Evolutionary conservation across 805 yeast species (phyloP).

Genomic region (Pichia deserticola): DNA sequence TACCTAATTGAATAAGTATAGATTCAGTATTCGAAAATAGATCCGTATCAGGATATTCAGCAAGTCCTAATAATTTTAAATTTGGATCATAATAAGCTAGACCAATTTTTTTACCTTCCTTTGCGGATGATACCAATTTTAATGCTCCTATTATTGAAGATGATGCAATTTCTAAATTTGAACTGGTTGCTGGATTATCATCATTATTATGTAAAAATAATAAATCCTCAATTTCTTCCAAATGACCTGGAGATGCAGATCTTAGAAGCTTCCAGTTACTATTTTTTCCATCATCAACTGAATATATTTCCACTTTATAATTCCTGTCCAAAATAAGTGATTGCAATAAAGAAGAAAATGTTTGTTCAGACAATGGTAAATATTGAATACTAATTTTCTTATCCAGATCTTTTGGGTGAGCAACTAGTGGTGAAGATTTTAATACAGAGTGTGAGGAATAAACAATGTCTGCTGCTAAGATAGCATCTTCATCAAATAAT

Average conservation of each 20-base stretch:
- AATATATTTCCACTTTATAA: constrained; percentile 70
- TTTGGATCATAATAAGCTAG: constrained; percentile 74
- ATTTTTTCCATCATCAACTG: constrained; percentile 24
- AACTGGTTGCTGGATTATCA: constrained; percentile 29
- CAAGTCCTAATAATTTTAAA: constrained; percentile 55
- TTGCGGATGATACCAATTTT: constrained; percentile 32
- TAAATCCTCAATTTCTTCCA: constrained; percentile 69
- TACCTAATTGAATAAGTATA: constrained; percentile 78
- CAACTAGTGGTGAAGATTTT: constrained; percentile 32
- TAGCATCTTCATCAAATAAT: constrained; percentile 68
- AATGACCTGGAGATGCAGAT: constrained; percentile 85
- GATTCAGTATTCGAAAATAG: constrained; percentile 82
- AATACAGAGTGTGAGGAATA: constrained; percentile 80
- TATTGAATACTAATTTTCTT: constrained; percentile 38
- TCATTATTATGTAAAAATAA: constrained; percentile 23
- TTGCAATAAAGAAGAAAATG: constrained; percentile 56
- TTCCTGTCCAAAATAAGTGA: constrained; percentile 64
- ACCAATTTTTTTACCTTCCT: constrained; percentile 55
- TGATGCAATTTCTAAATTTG: constrained; percentile 7
- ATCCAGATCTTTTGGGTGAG: constrained; percentile 34
- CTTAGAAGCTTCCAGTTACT: constrained; percentile 50
- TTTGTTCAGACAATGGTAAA: constrained; percentile 72
- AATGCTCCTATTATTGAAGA: constrained; percentile 46
- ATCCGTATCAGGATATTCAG: constrained; percentile 84
- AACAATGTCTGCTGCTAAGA: constrained; percentile 71